Evolutionary conservation across 2,329 filamentous ascomycete genomes (phyloP), one percentile per base, ranked within the genome.

Genomic region (Sporothrix pseudoabietina): DNA sequence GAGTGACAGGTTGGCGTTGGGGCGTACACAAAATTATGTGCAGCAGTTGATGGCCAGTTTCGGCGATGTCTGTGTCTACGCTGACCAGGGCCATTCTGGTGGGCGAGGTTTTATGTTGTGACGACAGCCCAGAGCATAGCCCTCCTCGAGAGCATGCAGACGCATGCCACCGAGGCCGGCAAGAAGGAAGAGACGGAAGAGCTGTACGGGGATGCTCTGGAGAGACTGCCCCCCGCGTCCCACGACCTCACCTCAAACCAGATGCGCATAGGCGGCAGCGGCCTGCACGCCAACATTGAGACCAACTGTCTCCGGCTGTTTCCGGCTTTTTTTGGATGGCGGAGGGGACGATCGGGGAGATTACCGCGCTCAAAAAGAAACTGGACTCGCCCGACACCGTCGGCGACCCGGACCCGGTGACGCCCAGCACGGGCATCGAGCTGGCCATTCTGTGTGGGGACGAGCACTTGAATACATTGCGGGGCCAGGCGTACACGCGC

Each of bases 271-370:
- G 47, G 41, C 22, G 81, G 82, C n/a, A 73, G 74, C 39, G 77
- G 77, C 32, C 52, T 80, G 22, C 75, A 77, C 39, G 74, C 75
- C 41, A 82, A 81, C 72, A 75, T 83, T 39, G 78, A 82, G 61
- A 79, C 76, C 32, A 83, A 83, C 65, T 76, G 79, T 26, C 83
- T 83, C 68, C 79, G 79, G 55, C 49, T n/a, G n/a, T n/a, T n/a
- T n/a, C n/a, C n/a, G n/a, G n/a, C n/a, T n/a, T 82, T 79, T 80
- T 61, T 69, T 82, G 22, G 77, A 78, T 68, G 78, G 77, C 2
- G 63, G 41, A 5, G 55, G 76, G 0, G 69, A 77, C 8, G 73
- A 77, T 26, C 26, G 26, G 26, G 26, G 77, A 77, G 59, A 80
- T 83, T 74, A 69, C 71, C 16, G 71, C 74, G 44, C 77, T 82